Evolutionary conservation across 768 basidiomycete species (phyloP), one percentile per base, ranked within the genome.

Genomic region (Suillus americanus): DNA sequence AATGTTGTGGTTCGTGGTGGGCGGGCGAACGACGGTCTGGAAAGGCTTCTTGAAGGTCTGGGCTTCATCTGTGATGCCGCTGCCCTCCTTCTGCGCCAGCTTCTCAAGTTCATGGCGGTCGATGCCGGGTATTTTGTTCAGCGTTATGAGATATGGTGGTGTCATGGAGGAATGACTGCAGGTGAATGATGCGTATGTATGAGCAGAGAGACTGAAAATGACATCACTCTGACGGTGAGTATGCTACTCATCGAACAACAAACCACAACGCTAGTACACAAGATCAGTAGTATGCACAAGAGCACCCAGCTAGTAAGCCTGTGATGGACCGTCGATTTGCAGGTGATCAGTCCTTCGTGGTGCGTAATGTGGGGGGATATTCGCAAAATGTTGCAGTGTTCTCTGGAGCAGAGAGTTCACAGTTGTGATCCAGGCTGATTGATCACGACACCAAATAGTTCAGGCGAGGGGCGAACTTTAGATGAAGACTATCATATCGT

Each of bases 1-100:
- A 43, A 79, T 77, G 62, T 79, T 72, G 30, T 71, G 74, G 48
- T 74, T 67, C 3, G 71, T 68, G 14, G 73, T 72, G 13, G 53
- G 43, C 0, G 77, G 74, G 1, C 66, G 68, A 40, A 61, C 68
- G 45, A 76, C 72, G 13, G 66, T 72, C 64, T 76, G 72, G 62
- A 64, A 70, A 3, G 70, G 43, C 65, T 75, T 78, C 65, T 78
- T 75, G 65, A 67, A 74, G 28, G 66, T 67, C 35, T 33, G 35
- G 33, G 38, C 33, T 45, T 73, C 62, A 60, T 70, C 69, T 38
- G 62, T 67, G 28, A 16, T 33, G 6, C 41, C 18, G 6, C 13
- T 55, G 41, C 60, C 62, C 30, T 60, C 56, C 65, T 69, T 69
- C 30, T 38, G 50, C 20, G 43, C 63, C 5, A 60, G 25, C 48